Evolutionary conservation across 2,329 filamentous ascomycete species (phyloP).

Genomic region (Plenodomus biglobosus): DNA sequence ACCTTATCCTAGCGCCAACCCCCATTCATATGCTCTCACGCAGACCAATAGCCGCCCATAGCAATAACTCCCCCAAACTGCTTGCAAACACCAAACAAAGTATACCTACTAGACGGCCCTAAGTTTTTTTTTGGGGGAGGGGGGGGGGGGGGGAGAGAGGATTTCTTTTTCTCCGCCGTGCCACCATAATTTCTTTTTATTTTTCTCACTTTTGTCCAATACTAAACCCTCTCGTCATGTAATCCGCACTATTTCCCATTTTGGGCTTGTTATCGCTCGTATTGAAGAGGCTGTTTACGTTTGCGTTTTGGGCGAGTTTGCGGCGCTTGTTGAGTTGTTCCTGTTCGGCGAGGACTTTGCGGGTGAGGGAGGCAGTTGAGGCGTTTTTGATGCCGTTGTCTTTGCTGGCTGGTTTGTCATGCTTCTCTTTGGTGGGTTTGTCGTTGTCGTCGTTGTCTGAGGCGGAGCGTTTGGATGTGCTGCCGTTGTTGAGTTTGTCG

Average conservation of each 20-base stretch:
- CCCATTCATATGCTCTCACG: too few relatives aligned
- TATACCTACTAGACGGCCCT: too few relatives aligned
- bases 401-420: slow-evolving; percentile 6
- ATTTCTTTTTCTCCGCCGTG: too few relatives aligned
- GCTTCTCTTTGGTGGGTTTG: slow-evolving; percentile 18
- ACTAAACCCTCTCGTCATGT: slow-evolving; percentile 54
- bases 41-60: too few relatives aligned
- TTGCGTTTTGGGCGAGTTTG: slow-evolving; percentile 62
- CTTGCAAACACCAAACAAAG: too few relatives aligned
- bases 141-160: too few relatives aligned
- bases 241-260: slow-evolving; percentile 49
- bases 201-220: slow-evolving; percentile 41
- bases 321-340: slow-evolving; percentile 77
- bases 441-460: slow-evolving; percentile 28
- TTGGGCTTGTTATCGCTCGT: slow-evolving; percentile 40
- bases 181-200: too few relatives aligned
- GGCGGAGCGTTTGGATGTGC: slow-evolving; percentile 10
- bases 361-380: slow-evolving; percentile 80
- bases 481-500: slow-evolving; percentile 8
- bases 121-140: too few relatives aligned
- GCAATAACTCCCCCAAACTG: too few relatives aligned
- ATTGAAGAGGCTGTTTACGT: slow-evolving; percentile 53
- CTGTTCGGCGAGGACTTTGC: slow-evolving; percentile 84
- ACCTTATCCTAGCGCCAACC: too few relatives aligned
- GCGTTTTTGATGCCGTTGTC: slow-evolving; percentile 78